Evolutionary conservation across 2,329 filamentous ascomycete genomes (phyloP), one percentile per base, ranked within the genome.

Genomic region (Penicillium sp.): DNA sequence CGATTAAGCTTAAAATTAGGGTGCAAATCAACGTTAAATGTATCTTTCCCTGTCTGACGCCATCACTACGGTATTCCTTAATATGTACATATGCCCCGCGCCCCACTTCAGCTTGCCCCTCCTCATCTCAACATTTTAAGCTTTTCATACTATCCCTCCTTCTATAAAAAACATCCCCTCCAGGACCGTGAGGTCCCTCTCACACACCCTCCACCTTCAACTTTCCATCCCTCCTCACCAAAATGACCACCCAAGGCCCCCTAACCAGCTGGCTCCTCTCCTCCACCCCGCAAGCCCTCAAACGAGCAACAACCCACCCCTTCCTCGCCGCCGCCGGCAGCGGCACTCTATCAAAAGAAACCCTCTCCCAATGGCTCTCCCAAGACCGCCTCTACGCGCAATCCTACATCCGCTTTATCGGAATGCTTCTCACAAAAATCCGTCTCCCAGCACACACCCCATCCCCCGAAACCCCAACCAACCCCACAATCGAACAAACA

Each of bases 351-450:
- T 79, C 85, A 19, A 86, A 86, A 53, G 70, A 80, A 0, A 77
- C 81, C 1, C 79, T 92, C 12, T 83, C 84, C 22, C 82, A 83
- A 73, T 92, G 90, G 90, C 85, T 92, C 47, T 85, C 87, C 13
- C 89, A 91, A 75, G 89, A 92, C 75, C 82, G 87, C 9, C 84
- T 92, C 62, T 90, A 91, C 76, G 87, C 89, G 37, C 88, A 90
- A 65, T 85, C 86, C 55, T 91, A 91, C 76, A 85, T 91, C 68
- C 83, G 84, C 28, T 91, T 90, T 68, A 85, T 88, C 24, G 88
- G 88, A 9, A 80, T 82, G n/a, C 76, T 91, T 8, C 84, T 92
- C 30, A 80, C 84, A 37, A 86, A 88, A 66, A 81, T 91, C 49
- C 78, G 84, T 5, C 79, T 90, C 0, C 76, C 65, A 75, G 79